Percentiles rank a stretch among this genome's conserved stretches.
These are phyloP conservation scores for Boletus speciosus DNA, from an alignment of 768 basidiomycete genomes.

Conservation along the genomic window DNA sequence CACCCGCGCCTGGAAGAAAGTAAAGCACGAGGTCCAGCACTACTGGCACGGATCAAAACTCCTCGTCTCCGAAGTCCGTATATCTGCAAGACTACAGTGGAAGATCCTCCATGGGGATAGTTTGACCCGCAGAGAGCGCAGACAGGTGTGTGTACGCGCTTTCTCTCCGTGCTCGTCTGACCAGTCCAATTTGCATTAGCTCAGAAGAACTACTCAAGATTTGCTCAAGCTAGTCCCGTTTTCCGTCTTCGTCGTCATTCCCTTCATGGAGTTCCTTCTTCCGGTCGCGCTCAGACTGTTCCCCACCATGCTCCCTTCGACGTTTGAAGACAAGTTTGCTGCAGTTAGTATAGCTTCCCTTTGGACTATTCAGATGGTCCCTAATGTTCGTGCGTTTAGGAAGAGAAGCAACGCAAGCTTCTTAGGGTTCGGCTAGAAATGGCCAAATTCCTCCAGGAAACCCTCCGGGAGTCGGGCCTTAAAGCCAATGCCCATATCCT, in stretches of 20 bases:
- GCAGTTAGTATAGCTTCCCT: slow-evolving; percentile 50
- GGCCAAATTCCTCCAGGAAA: slow-evolving; percentile 99
- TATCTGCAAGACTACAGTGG: slow-evolving; percentile 83
- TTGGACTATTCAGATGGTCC: background rate
- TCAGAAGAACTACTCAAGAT: slow-evolving; percentile 92
- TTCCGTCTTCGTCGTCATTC: slow-evolving; percentile 89
- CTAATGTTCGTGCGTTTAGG: slow-evolving; percentile 41
- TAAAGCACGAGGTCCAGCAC: slow-evolving; percentile 94
- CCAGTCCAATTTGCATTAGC: slow-evolving; percentile 39
- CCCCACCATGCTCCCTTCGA: slow-evolving; percentile 98
- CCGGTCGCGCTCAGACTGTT: slow-evolving; percentile 96
- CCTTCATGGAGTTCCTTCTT: slow-evolving; percentile 96
- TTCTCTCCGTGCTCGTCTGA: slow-evolving; percentile 1
- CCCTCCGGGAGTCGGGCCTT: slow-evolving; percentile 88
- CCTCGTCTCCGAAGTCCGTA: slow-evolving; percentile 89
- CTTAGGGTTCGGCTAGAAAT: slow-evolving; percentile 93
- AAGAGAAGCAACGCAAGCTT: slow-evolving; percentile 95
- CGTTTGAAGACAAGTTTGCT: slow-evolving; percentile 96
- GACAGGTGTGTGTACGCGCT: slow-evolving; percentile 60
- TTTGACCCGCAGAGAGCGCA: slow-evolving; percentile 86
- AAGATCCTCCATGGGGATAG: slow-evolving; percentile 89
- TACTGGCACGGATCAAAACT: slow-evolving; percentile 98
- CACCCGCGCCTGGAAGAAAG: slow-evolving; percentile 80
- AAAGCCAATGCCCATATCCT: slow-evolving; percentile 93
- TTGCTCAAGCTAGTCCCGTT: slow-evolving; percentile 92